Evolutionary conservation across 2,329 filamentous ascomycete genomes (phyloP), one percentile per base, ranked within the genome.

Genomic region (Phyllosticta paracitricarpa): DNA sequence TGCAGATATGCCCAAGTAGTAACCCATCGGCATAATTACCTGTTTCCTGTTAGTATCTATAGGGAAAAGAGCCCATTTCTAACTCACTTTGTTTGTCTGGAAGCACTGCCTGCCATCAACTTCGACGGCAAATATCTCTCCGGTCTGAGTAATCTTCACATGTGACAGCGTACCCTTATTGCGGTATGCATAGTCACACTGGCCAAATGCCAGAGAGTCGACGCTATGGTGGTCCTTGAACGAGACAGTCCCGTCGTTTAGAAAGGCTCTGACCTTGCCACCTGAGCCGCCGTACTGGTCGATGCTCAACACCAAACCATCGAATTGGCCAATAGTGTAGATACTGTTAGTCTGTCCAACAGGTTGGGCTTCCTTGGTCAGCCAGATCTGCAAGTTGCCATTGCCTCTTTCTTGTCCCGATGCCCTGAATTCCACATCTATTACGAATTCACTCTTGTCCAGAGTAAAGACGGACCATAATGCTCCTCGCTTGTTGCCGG

Each of bases 311-410:
- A 85, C 92, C 66, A 99, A 78, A n/a, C 94, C 94, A 68, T 97
- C 93, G 69, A 96, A 99, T 67, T 84, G 84, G 59, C 84, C 84
- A 9, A 88, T 87, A 0, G 89, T 94, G 76, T 97, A 96, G 67
- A 96, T 84, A 74, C 89, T 95, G 65, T 84, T 82, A 25, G 86
- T 82, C 61, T 85, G 87, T 61, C 96, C 79, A 30, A 80, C 78
- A 63, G 81, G 76, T 66, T 83, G 77, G 33, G 89, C 88, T 63
- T 89, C 82, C 67, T 84, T 86, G 58, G 84, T 86, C 70, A 95
- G 90, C 94, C 94, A 99, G 69, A 99, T 81, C 75, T 97, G 93
- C 67, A 99, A 79, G 76, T 95, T 97, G 56, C 94, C 94, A 62
- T 87, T 86, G 57, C 87, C 91, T 67, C 89, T 81, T 71, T 97